Percentiles rank a stretch among this genome's conserved stretches.
Conservation (phyloP, 2,329 filamentous ascomycete genomes). For the Parastagonospora nodorum region DNA sequence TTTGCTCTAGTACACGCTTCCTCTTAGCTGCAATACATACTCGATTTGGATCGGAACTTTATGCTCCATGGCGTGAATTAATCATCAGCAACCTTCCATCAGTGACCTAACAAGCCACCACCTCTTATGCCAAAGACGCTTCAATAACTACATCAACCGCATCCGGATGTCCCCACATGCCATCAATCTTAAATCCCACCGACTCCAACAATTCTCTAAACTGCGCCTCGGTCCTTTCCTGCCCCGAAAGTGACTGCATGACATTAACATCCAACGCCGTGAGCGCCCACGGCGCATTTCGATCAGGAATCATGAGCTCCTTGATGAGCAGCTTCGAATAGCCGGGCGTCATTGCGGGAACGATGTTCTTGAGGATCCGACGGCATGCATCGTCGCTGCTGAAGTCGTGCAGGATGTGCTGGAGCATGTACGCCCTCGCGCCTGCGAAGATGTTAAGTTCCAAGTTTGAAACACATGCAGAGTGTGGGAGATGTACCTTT, state of each 20-base stretch:
- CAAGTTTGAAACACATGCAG: not conserved
- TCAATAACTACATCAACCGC: slow-evolving; percentile 9
- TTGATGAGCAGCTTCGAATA: slow-evolving; percentile 14
- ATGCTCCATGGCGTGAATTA: no score
- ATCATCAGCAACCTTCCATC: no score
- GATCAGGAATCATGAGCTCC: slow-evolving; percentile 10
- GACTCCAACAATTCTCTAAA: slow-evolving; percentile 7
- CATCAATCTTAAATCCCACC: slow-evolving; percentile 8
- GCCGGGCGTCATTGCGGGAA: slow-evolving; percentile 11
- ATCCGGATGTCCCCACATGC: slow-evolving; percentile 4
- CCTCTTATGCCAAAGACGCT: slow-evolving; percentile 6
- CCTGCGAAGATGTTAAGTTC: not conserved
- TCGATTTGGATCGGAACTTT: no score
- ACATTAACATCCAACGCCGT: slow-evolving; percentile 13
- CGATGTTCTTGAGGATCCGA: slow-evolving; percentile 7
- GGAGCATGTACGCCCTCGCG: slow-evolving; percentile 10
- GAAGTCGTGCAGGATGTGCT: slow-evolving; percentile 11
- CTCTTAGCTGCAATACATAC: no score
- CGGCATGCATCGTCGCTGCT: slow-evolving; percentile 8
- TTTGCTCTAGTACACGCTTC: no score
- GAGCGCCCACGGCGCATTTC: slow-evolving; percentile 7
- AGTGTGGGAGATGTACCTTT: not conserved
- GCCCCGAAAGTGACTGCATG: slow-evolving; percentile 8
- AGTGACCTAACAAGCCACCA: no score
- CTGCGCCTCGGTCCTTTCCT: slow-evolving; percentile 6